Evolutionary conservation across 2,329 filamentous ascomycete species (phyloP).

Genomic region (Iodosphaeria phyllophila): DNA sequence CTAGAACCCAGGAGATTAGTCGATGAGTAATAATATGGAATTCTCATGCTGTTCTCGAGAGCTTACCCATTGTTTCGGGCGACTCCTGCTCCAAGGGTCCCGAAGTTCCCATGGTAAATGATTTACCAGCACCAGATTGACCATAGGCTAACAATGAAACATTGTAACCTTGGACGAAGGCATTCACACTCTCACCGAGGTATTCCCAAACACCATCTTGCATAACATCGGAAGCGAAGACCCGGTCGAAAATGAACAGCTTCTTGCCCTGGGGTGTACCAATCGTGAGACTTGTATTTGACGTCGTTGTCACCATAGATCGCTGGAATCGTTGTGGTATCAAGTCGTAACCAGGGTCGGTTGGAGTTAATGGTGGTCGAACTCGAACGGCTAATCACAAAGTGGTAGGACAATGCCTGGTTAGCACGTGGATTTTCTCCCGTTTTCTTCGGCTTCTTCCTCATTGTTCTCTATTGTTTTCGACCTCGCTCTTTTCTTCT

Average conservation of each 20-base stretch:
- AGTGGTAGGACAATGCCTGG: too few species aligned
- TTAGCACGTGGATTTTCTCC: constrained; percentile 1
- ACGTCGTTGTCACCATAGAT: constrained; percentile 78
- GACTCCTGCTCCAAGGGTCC: constrained; percentile 63
- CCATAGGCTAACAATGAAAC: constrained; percentile 93
- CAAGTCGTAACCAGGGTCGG: constrained; percentile 83
- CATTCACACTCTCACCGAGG: constrained; percentile 69
- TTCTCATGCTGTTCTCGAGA: constrained; percentile 1
- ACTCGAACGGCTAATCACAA: constrained; percentile 60
- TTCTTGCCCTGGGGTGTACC: constrained; percentile 87
- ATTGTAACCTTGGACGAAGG: constrained; percentile 94
- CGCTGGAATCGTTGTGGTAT: constrained; percentile 91
- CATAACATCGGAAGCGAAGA: constrained; percentile 66
- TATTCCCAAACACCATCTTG: constrained; percentile 95
- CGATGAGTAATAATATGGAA: too few species aligned
- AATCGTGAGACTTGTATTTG: constrained; percentile 68
- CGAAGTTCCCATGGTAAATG: constrained; percentile 96
- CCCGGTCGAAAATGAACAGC: constrained; percentile 89
- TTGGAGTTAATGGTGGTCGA: constrained; percentile 64
- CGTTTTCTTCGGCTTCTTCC: too few species aligned
- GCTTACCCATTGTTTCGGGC: constrained; percentile 58
- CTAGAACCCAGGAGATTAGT: too few species aligned
- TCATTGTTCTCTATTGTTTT: neutral
- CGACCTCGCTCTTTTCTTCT: neutral
- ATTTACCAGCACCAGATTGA: constrained; percentile 94